These are phyloP conservation scores for Hibiscus trionum DNA, from an alignment of 345 rosid species.

Conservation along the genomic window DNA sequence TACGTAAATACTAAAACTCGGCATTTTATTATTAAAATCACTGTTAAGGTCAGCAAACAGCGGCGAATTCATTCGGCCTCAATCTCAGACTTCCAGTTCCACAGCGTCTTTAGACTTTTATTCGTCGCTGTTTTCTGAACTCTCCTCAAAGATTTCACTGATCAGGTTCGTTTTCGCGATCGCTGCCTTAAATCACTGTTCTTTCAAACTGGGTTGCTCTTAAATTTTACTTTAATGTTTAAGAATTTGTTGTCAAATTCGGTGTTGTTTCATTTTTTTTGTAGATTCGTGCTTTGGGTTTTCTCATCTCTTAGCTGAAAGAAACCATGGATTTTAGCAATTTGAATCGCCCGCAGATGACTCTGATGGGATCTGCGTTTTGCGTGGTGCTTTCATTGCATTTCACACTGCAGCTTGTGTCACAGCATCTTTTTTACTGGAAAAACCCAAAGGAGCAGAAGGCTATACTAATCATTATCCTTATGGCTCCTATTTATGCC, in stretches of 20 bases:
- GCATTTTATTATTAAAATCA: not conserved
- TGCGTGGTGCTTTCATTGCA: constrained; percentile 57
- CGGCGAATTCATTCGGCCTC: not conserved
- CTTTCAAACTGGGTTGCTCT: not conserved
- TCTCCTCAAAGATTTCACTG: not conserved
- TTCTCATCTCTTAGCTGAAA: not conserved
- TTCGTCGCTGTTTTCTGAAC: not conserved
- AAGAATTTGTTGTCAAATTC: not conserved
- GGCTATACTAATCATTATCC: constrained; percentile 73
- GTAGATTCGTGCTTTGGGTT: constrained; percentile 21
- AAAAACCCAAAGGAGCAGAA: constrained; percentile 93
- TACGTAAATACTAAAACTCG: not conserved
- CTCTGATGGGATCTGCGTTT: constrained; percentile 52
- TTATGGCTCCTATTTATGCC: constrained; percentile 92
- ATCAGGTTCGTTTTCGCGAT: not conserved
- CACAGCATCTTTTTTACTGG: constrained; percentile 90
- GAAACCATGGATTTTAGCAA: constrained; percentile 47
- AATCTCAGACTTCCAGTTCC: not conserved
- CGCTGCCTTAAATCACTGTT: not conserved
- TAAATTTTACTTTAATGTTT: not conserved
- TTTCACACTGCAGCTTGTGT: constrained; percentile 70
- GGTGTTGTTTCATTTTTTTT: not conserved
- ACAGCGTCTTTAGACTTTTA: not conserved
- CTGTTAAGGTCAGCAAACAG: not conserved
- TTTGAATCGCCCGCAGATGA: constrained; percentile 48